These are phyloP conservation scores for Boletus sp. DNA, from an alignment of 1,284 basidiomycete genomes.

Conservation along the genomic window DNA sequence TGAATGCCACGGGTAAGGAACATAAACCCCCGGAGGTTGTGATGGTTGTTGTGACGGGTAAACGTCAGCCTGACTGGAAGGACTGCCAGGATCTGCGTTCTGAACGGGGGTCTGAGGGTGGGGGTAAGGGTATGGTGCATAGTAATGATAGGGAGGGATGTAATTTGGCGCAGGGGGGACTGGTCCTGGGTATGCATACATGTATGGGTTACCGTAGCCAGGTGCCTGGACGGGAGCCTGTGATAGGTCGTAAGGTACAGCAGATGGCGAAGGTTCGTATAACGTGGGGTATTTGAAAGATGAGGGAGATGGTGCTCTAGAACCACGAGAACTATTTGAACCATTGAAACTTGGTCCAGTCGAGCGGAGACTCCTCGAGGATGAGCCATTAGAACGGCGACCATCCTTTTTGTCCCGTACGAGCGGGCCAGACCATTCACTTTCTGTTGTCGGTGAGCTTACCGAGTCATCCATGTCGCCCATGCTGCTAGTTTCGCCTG, in stretches of 20 bases:
- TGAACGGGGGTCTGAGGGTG: constrained; percentile 28
- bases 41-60: constrained; percentile 34
- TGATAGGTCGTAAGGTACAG: constrained; percentile 47
- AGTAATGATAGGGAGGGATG: constrained; percentile 38
- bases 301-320: constrained; percentile 63
- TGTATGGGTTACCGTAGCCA: constrained; percentile 37
- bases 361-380: constrained; percentile 52
- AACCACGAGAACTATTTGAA: constrained; percentile 59
- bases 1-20: constrained; percentile 42
- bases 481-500: constrained; percentile 50
- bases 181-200: constrained; percentile 38
- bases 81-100: constrained; percentile 35
- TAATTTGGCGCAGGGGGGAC: constrained; percentile 33
- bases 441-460: constrained; percentile 70
- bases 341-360: constrained; percentile 50
- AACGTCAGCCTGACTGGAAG: constrained; percentile 32
- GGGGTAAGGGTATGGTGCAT: constrained; percentile 35
- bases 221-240: constrained; percentile 39
- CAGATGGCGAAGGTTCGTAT: constrained; percentile 55
- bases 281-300: constrained; percentile 67
- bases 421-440: constrained; percentile 69
- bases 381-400: constrained; percentile 50
- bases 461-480: constrained; percentile 63
- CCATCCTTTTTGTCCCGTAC: constrained; percentile 51
- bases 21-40: constrained; percentile 33